Conservation (phyloP, 139 green algal genomes). For the Coelastrella sp. region DNA sequence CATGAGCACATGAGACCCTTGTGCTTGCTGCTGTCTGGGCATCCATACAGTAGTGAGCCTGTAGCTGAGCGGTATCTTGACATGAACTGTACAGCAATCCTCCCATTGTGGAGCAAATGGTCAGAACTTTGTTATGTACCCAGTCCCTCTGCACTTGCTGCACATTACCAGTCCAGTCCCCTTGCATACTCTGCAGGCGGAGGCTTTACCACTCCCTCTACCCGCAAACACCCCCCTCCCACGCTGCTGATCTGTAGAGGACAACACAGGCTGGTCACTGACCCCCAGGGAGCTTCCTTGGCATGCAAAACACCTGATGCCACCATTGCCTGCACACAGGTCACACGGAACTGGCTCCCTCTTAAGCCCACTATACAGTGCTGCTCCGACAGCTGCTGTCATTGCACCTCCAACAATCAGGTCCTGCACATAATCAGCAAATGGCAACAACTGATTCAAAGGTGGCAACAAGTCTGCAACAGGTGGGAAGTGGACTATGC, state of each 20-base stretch:
- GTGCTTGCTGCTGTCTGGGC: too few relatives aligned
- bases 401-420: constrained; percentile 68
- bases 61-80: too few relatives aligned
- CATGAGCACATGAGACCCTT: too few relatives aligned
- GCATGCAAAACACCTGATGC: constrained; percentile 63
- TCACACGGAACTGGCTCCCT: constrained; percentile 60
- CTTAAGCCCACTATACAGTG: constrained; percentile 57
- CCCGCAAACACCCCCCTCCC: background rate
- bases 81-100: too few relatives aligned
- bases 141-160: constrained; percentile 62
- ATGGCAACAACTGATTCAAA: too few relatives aligned
- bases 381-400: constrained; percentile 50
- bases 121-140: constrained; percentile 51
- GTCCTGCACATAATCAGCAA: constrained; percentile 52
- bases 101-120: background rate
- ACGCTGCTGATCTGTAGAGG: constrained; percentile 2
- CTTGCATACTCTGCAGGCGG: constrained; percentile 57
- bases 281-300: constrained; percentile 47
- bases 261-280: constrained; percentile 24
- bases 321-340: constrained; percentile 56
- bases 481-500: too few relatives aligned
- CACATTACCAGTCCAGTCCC: constrained; percentile 60
- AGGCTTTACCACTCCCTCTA: constrained; percentile 35
- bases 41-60: too few relatives aligned
- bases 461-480: background rate